Evolutionary conservation across 176 grass and related monocot species (phyloP).

Genomic region (Musa troglodytarum): DNA sequence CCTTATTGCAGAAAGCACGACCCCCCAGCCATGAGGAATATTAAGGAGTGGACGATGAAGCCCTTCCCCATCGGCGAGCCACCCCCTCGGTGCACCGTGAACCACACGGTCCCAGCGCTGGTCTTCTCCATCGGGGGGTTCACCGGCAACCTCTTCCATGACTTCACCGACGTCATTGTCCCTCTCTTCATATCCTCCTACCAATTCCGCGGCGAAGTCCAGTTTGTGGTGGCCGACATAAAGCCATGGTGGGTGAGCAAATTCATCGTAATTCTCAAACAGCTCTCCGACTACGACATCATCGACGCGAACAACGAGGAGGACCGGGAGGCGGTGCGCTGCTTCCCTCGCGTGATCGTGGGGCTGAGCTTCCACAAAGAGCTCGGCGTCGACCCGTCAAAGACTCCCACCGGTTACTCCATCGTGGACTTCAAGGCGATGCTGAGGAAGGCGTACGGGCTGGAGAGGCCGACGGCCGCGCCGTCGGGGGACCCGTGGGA

Average conservation of each 20-base stretch:
- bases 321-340: slow-evolving; percentile 44
- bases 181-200: slow-evolving; percentile 77
- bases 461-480: slow-evolving; percentile 53
- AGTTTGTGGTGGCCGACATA: slow-evolving; percentile 51
- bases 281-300: slow-evolving; percentile 57
- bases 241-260: slow-evolving; percentile 53
- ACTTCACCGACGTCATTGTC: slow-evolving; percentile 75
- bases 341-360: slow-evolving; percentile 54
- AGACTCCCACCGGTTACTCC: slow-evolving; percentile 28
- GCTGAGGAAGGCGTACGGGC: slow-evolving; percentile 42
- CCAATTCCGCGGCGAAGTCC: slow-evolving; percentile 63
- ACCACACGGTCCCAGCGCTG: slow-evolving; percentile 5
- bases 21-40: background rate
- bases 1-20: slow-evolving; percentile 11
- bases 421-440: slow-evolving; percentile 63
- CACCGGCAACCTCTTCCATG: slow-evolving; percentile 51
- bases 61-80: background rate
- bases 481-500: slow-evolving; percentile 31
- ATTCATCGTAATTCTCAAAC: slow-evolving; percentile 52
- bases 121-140: slow-evolving; percentile 14
- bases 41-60: slow-evolving; percentile 15
- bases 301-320: slow-evolving; percentile 44
- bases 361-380: slow-evolving; percentile 74
- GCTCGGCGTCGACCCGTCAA: slow-evolving; percentile 63
- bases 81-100: background rate